Evolutionary conservation across 2,329 filamentous ascomycete genomes (phyloP).

Genomic region (Diaporthe sp.): DNA sequence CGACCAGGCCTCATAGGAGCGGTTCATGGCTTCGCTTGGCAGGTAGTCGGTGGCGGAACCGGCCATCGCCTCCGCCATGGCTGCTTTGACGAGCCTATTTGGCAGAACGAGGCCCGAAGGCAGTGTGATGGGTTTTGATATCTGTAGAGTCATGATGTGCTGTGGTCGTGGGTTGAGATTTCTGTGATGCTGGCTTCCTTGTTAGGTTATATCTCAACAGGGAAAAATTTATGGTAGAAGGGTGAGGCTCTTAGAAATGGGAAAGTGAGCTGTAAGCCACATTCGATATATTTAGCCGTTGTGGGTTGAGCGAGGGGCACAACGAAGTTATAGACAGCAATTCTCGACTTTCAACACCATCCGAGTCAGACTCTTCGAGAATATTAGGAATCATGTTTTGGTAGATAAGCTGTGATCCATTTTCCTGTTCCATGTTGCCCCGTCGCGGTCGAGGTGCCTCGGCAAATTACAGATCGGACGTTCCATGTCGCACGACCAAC

Average conservation of each 20-base stretch:
- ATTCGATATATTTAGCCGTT: not conserved
- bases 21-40: conserved; percentile 56
- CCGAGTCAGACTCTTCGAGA: not conserved
- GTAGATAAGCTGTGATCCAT: not conserved
- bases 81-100: conserved; percentile 67
- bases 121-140: conserved; percentile 62
- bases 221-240: not conserved
- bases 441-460: not conserved
- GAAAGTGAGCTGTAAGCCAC: not conserved
- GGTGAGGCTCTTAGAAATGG: not conserved
- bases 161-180: not conserved
- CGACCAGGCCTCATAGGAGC: conserved; percentile 68
- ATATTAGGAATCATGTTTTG: not conserved
- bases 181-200: not conserved
- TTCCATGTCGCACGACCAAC: not conserved
- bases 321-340: not conserved
- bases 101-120: conserved; percentile 69
- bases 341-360: not conserved
- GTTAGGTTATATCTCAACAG: not conserved
- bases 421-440: not conserved
- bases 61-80: conserved; percentile 63
- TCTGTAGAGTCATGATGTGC: conserved; percentile 41
- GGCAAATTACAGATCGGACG: not conserved
- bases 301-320: not conserved
- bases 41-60: conserved; percentile 54